phyloP scores from a whole-genome alignment of 306 rosid genomes.

The Glycine tomentella region DNA sequence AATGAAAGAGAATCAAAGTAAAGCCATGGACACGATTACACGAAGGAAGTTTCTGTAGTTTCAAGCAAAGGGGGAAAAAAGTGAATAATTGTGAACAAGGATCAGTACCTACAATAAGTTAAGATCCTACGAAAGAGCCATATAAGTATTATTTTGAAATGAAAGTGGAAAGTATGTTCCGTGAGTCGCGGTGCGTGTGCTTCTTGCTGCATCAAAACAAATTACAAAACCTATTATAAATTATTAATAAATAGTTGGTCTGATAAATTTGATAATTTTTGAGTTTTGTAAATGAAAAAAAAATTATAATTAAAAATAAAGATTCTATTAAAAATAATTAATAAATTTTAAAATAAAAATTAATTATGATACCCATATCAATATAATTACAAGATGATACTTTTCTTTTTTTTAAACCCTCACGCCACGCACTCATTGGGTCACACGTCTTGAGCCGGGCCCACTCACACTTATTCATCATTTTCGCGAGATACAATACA shows the following conservation, averaged over 20 bases:
- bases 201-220: background rate
- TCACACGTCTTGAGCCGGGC: constrained; percentile 32
- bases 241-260: too few relatives aligned
- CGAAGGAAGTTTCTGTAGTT: background rate
- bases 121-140: background rate
- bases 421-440: background rate
- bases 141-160: background rate
- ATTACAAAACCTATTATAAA: too few relatives aligned
- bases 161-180: background rate
- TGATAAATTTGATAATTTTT: too few relatives aligned
- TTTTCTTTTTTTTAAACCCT: background rate
- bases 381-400: background rate
- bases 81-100: background rate
- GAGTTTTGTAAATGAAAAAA: too few relatives aligned
- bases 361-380: too few relatives aligned
- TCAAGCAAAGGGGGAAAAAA: background rate
- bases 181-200: too few relatives aligned
- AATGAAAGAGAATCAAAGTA: background rate
- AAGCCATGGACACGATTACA: too few relatives aligned
- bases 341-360: too few relatives aligned
- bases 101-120: background rate
- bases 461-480: constrained; percentile 1
- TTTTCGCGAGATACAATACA: background rate
- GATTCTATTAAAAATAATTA: too few relatives aligned
- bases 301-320: too few relatives aligned